A percentile compares a stretch with the other conserved stretches of the same genome.
phyloP scores from a whole-genome alignment of 1,139 yeast genomes.

The Diutina pseudorugosa region DNA sequence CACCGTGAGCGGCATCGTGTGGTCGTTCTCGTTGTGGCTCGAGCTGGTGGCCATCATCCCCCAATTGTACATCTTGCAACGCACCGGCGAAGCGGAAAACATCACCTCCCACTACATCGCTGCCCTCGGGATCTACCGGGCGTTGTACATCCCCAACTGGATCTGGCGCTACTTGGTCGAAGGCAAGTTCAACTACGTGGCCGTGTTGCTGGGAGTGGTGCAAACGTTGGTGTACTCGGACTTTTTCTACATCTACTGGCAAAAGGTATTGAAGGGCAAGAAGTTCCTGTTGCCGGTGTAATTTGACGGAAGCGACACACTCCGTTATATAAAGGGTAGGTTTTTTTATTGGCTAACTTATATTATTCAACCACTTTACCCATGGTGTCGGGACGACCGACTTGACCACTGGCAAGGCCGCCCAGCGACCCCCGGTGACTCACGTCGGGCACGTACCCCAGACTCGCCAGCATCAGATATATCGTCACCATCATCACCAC shows the following conservation, averaged over 20 bases:
- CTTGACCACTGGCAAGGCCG: constrained; percentile 1
- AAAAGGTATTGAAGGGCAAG: constrained; percentile 66
- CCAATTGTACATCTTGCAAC: constrained; percentile 80
- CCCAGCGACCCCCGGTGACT: not conserved
- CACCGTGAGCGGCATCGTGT: constrained; percentile 45
- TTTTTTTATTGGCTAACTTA: not conserved
- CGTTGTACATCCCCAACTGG: constrained; percentile 91
- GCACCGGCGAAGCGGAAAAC: constrained; percentile 80
- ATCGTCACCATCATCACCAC: constrained; percentile 57
- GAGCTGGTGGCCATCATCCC: constrained; percentile 90
- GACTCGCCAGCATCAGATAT: constrained; percentile 28
- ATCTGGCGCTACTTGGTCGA: constrained; percentile 70
- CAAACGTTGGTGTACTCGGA: constrained; percentile 88
- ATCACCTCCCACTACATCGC: constrained; percentile 87
- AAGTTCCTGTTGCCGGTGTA: constrained; percentile 70
- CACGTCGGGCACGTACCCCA: constrained; percentile 1
- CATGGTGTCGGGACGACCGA: not conserved
- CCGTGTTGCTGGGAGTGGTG: constrained; percentile 67
- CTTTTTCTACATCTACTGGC: constrained; percentile 85
- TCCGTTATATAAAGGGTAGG: not conserved
- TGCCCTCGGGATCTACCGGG: constrained; percentile 83
- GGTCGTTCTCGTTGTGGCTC: constrained; percentile 78
- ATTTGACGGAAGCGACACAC: constrained; percentile 5
- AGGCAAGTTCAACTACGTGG: constrained; percentile 55
- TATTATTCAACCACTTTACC: not conserved